Evolutionary conservation across 2,329 filamentous ascomycete genomes (phyloP).

Genomic region (Xylaria sp.): DNA sequence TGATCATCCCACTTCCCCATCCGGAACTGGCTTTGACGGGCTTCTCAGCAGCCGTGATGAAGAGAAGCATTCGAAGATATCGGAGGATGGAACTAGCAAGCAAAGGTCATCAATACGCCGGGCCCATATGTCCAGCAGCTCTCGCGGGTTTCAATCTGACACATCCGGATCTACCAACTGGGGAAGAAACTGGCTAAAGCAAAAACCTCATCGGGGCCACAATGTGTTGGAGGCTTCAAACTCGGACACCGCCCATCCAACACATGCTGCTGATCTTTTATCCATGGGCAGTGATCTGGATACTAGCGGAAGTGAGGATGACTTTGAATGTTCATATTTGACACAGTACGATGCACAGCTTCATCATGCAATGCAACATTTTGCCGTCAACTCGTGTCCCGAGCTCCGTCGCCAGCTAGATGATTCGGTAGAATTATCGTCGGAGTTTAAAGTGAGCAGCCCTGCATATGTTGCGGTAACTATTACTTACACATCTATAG

Average conservation of each 20-base stretch:
- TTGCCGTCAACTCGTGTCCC: conserved; percentile 33
- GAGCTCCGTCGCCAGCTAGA: conserved; percentile 28
- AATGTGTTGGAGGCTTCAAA: conserved; percentile 33
- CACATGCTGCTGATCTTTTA: not conserved
- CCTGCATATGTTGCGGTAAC: not conserved
- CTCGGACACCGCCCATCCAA: conserved; percentile 3
- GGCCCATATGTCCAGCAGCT: conserved; percentile 12
- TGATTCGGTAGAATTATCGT: conserved; percentile 1
- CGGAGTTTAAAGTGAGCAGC: conserved; percentile 3
- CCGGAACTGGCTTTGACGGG: conserved; percentile 31
- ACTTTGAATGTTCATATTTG: conserved; percentile 8
- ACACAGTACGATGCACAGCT: conserved; percentile 18
- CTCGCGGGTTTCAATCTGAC: conserved; percentile 19
- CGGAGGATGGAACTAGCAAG: conserved; percentile 16
- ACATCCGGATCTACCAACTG: conserved; percentile 31
- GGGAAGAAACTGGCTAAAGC: conserved; percentile 32
- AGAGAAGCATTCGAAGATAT: conserved; percentile 17
- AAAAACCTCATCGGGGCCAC: conserved; percentile 31
- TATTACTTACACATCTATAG: conserved; percentile 16
- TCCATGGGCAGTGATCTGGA: conserved; percentile 4
- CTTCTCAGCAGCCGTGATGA: conserved; percentile 30
- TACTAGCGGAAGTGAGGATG: conserved; percentile 7
- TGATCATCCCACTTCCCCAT: conserved; percentile 10
- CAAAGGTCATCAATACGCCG: conserved; percentile 16
- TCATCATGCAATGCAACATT: conserved; percentile 15